Base-by-base conservation (phyloP, 23 red algal species). In the Gracilaria domingensis region DNA sequence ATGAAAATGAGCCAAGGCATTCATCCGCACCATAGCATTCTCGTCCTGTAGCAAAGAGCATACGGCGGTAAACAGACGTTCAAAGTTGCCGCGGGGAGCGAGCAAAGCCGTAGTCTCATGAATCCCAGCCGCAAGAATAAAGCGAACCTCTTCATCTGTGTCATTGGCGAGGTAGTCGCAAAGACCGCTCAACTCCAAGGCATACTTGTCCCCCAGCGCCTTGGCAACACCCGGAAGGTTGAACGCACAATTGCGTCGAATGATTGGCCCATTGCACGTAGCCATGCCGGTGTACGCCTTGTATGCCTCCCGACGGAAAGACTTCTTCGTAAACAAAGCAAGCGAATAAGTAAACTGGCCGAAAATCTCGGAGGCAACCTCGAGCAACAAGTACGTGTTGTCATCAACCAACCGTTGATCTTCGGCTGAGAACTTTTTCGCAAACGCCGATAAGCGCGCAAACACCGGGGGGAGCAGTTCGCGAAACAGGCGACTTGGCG, bases 321-420 rank as follows among this genome's bases (percentile, higher is more conserved):
- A 67, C 59, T 82, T 87, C 54, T 80, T 77, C 54, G 92, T 74
- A 38, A 75, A 72, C 75, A 76, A 73, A 20, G 82, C 44, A 50
- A 94, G 40, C 38, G 82, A 86, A 45, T 83, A 92, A n/a, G 89
- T 58, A 28, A 96, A 84, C 72, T 96, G 87, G 11, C 94, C 94
- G 79, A 86, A 93, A 28, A 96, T 88, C 47, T 96, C 86, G 14
- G 87, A 91, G 16, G 85, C 75, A 7, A 96, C 86, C 72, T 96
- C 94, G 16, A 96, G 72, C 29, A 91, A 30, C 59, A 96, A 54
- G 82, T 96, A 96, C 13, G 94, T 90, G 54, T 96, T 88, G 66
- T 96, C 94, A 62, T 96, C 88, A 33, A 96, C 89, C 23, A 93
- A 82, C 34, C 94, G 88, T 36, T 91, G 94, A 75, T 96, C 94